These are phyloP conservation scores for Ascochyta fabae DNA, from an alignment of 2,329 filamentous ascomycete genomes.

Conservation along the genomic window DNA sequence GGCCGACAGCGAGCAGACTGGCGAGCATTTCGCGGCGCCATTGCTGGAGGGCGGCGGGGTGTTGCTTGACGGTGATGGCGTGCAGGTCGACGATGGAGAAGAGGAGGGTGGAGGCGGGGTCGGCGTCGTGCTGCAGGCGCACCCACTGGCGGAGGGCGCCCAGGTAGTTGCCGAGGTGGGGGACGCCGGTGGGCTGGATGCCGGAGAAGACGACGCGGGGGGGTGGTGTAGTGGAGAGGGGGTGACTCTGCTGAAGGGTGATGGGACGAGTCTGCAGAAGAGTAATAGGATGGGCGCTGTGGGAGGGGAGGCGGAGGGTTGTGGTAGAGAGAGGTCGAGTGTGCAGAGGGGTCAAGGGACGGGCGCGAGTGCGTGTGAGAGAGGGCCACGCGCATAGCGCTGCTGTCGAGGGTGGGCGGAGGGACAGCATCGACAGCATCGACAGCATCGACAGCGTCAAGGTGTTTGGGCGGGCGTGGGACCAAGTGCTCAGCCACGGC, in stretches of 20 bases:
- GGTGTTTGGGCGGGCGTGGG: neutral
- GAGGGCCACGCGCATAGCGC: neutral
- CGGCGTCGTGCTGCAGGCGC: slow-evolving; percentile 71
- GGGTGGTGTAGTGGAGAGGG: neutral
- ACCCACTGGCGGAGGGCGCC: slow-evolving; percentile 90
- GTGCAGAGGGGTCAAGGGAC: neutral
- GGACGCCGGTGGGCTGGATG: slow-evolving; percentile 93
- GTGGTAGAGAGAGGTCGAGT: no score
- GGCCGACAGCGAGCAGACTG: slow-evolving; percentile 79
- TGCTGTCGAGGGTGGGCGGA: slow-evolving; percentile 4
- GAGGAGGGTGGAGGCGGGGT: slow-evolving; percentile 67
- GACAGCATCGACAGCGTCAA: neutral
- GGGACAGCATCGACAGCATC: slow-evolving; percentile 1
- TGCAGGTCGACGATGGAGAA: slow-evolving; percentile 95
- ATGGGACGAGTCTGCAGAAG: no score
- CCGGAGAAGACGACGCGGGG: slow-evolving; percentile 77
- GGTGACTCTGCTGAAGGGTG: neutral
- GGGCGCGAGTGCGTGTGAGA: no score
- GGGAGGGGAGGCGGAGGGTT: no score
- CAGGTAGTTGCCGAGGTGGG: slow-evolving; percentile 94
- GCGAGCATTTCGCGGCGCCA: slow-evolving; percentile 79
- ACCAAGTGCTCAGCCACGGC: slow-evolving; percentile 14
- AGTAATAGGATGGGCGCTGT: no score
- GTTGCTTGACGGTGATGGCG: slow-evolving; percentile 79
- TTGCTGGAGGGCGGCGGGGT: slow-evolving; percentile 65